These are phyloP conservation scores for Eleusine coracana DNA, from an alignment of 176 grass and related monocot genomes.

Conservation along the genomic window DNA sequence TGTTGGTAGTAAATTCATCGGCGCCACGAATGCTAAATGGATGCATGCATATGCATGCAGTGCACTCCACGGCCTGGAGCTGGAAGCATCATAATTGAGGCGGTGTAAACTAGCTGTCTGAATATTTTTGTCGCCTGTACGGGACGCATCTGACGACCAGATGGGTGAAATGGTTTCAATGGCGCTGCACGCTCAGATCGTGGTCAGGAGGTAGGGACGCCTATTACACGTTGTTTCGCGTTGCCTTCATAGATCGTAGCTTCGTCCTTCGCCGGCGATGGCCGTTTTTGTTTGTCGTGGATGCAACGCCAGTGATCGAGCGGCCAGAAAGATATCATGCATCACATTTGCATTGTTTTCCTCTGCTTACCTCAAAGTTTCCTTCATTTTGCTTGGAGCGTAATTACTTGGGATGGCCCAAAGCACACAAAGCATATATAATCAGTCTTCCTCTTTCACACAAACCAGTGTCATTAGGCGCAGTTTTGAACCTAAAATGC, in stretches of 20 bases:
- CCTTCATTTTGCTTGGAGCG: not conserved
- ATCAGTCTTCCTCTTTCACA: not conserved
- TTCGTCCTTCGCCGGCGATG: not conserved
- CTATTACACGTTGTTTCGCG: not conserved
- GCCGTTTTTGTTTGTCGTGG: not conserved
- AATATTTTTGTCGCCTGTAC: not conserved
- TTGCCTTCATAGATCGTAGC: constrained; percentile 17
- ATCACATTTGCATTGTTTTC: not conserved
- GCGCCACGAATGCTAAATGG: constrained; percentile 29
- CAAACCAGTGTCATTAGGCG: not conserved
- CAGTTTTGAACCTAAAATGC: not conserved
- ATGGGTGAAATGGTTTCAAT: constrained; percentile 31
- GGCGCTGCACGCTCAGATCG: not conserved
- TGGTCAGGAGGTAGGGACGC: not conserved
- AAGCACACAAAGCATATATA: no score
- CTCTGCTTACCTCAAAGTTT: no score
- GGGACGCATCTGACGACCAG: constrained; percentile 4
- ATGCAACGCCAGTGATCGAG: not conserved
- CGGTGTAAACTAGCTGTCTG: constrained; percentile 34
- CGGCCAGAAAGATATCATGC: not conserved
- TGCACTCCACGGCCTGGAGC: not conserved
- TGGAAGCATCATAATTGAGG: not conserved
- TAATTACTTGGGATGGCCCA: no score
- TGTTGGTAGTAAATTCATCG: constrained; percentile 12
- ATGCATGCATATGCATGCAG: constrained; percentile 5